Evolutionary conservation across 345 rosid genomes (phyloP).

Genomic region (Corchorus olitorius): DNA sequence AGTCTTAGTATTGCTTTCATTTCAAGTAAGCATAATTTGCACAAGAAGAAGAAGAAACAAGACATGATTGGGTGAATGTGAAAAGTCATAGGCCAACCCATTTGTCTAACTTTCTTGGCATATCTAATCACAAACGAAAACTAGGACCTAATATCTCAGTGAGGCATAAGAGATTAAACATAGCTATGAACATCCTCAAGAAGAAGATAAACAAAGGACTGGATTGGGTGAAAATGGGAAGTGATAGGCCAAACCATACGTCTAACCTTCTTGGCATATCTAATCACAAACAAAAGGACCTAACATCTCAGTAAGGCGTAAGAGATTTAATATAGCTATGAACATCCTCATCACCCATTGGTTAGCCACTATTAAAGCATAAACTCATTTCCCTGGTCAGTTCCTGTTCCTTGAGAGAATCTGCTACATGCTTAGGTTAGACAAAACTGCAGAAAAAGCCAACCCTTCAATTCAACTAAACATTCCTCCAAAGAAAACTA

Average conservation of each 20-base stretch:
- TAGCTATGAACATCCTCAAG: not conserved
- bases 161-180: not conserved
- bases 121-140: not conserved
- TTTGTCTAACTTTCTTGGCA: not conserved
- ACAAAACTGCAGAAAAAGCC: not conserved
- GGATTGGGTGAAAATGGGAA: not conserved
- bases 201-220: no score
- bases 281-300: not conserved
- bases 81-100: not conserved
- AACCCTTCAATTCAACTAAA: constrained; percentile 13
- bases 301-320: not conserved
- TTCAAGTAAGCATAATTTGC: not conserved
- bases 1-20: not conserved
- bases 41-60: not conserved
- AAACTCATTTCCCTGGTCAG: not conserved
- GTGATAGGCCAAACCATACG: not conserved
- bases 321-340: not conserved
- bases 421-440: not conserved
- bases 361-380: not conserved
- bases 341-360: not conserved
- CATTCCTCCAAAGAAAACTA: not conserved
- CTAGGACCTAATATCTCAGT: not conserved
- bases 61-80: not conserved
- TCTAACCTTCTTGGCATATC: not conserved
- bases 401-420: not conserved